Conservation (phyloP, 345 rosid genomes). For the Pelargonium nanum region DNA sequence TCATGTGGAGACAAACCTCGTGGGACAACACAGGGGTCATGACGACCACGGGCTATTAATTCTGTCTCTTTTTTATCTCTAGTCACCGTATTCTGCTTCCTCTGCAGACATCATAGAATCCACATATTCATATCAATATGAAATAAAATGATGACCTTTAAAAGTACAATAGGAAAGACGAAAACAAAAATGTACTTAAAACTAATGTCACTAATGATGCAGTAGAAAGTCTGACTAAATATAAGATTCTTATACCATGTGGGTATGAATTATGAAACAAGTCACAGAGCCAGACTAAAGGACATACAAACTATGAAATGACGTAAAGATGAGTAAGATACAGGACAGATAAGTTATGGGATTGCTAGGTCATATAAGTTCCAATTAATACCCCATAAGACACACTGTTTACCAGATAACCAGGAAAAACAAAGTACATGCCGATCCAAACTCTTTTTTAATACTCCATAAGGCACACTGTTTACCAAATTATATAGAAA, state of each 20-base stretch:
- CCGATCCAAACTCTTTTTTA: too few relatives aligned
- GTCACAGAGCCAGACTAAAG: not conserved
- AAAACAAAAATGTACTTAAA: not conserved
- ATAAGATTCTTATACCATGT: not conserved
- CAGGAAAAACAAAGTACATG: not conserved
- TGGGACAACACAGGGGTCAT: slow-evolving; percentile 97
- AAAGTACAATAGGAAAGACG: too few relatives aligned
- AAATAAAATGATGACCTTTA: too few relatives aligned
- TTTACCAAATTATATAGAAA: too few relatives aligned
- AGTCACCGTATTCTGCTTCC: slow-evolving; percentile 71
- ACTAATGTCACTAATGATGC: not conserved
- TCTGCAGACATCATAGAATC: slow-evolving; percentile 46
- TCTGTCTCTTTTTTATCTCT: slow-evolving; percentile 71
- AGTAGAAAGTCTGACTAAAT: too few relatives aligned
- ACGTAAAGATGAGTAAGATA: not conserved
- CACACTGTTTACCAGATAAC: too few relatives aligned
- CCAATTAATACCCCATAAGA: too few relatives aligned
- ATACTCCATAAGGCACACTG: too few relatives aligned
- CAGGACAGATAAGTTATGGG: not conserved
- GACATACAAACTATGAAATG: not conserved
- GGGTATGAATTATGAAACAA: not conserved
- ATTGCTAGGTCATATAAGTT: not conserved
- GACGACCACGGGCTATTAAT: slow-evolving; percentile 87
- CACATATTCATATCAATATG: not conserved
- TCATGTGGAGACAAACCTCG: slow-evolving; percentile 46